Evolutionary conservation across 1,284 basidiomycete genomes (phyloP).

Genomic region (Volvariella surrecta): DNA sequence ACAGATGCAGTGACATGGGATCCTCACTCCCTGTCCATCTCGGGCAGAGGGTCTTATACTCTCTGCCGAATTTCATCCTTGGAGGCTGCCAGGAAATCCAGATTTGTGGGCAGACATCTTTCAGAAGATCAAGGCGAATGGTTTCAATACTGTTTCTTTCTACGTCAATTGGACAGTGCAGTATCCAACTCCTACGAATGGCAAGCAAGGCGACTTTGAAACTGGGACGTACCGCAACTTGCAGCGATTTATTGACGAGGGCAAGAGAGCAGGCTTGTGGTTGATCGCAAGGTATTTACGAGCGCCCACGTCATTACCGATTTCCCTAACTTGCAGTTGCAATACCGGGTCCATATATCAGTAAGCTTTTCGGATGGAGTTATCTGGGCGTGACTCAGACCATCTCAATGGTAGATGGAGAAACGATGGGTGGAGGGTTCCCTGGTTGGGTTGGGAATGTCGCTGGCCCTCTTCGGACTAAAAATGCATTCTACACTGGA

Average conservation of each 20-base stretch:
- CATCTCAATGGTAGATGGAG: constrained; percentile 27
- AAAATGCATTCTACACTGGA: constrained; percentile 37
- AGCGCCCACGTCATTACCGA: not conserved
- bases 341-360: constrained; percentile 44
- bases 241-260: constrained; percentile 42
- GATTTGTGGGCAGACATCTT: constrained; percentile 48
- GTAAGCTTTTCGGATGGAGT: constrained; percentile 16
- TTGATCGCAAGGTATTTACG: constrained; percentile 35
- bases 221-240: constrained; percentile 40
- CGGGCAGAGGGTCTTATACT: constrained; percentile 42
- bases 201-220: constrained; percentile 40
- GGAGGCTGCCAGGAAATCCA: constrained; percentile 37
- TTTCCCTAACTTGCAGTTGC: not conserved
- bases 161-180: constrained; percentile 42
- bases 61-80: constrained; percentile 41
- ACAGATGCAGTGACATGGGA: constrained; percentile 46
- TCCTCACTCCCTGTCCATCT: constrained; percentile 38
- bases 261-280: constrained; percentile 43
- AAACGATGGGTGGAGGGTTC: constrained; percentile 50
- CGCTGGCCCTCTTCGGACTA: constrained; percentile 37
- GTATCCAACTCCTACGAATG: constrained; percentile 37
- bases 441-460: constrained; percentile 45
- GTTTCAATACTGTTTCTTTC: constrained; percentile 51
- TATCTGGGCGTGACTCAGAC: not conserved
- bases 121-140: constrained; percentile 49